A percentile compares a stretch with the other conserved stretches of the same genome.
Conservation (phyloP, 495 filamentous ascomycete species). For the Podospora pseudocomata region DNA sequence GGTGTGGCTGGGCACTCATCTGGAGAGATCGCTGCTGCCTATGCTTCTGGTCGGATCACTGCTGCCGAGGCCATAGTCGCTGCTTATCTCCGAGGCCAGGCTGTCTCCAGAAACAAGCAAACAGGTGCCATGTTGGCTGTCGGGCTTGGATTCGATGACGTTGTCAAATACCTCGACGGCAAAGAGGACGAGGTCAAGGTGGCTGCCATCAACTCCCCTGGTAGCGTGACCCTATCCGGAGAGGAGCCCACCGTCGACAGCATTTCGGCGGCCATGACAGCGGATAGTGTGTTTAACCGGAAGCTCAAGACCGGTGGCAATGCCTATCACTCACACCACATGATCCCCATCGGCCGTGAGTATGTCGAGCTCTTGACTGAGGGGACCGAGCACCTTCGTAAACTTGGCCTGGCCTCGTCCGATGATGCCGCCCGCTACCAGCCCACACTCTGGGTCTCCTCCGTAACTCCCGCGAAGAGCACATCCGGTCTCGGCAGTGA, state of each 20-base stretch:
- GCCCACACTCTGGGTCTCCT: slow-evolving; percentile 1
- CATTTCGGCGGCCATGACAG: slow-evolving; percentile 29
- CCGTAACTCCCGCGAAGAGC: not conserved
- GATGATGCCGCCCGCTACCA: not conserved
- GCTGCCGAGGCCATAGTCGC: slow-evolving; percentile 27
- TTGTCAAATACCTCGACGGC: slow-evolving; percentile 4
- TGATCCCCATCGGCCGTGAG: slow-evolving; percentile 33
- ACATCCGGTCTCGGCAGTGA: slow-evolving; percentile 25
- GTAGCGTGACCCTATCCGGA: slow-evolving; percentile 38
- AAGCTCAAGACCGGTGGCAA: slow-evolving; percentile 36
- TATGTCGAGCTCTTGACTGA: slow-evolving; percentile 33
- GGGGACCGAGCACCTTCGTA: slow-evolving; percentile 14
- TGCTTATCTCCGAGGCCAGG: slow-evolving; percentile 34
- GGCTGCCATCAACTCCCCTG: slow-evolving; percentile 43
- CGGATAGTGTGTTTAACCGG: slow-evolving; percentile 36
- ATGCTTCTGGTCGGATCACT: slow-evolving; percentile 33
- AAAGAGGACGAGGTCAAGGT: slow-evolving; percentile 28
- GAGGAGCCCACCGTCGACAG: slow-evolving; percentile 32
- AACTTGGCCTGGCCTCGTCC: slow-evolving; percentile 14
- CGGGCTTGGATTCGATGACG: slow-evolving; percentile 26
- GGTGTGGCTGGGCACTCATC: slow-evolving; percentile 40
- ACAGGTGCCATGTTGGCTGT: slow-evolving; percentile 39
- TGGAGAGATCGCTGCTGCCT: slow-evolving; percentile 45
- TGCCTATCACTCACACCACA: slow-evolving; percentile 55
- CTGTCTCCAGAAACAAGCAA: slow-evolving; percentile 16